A percentile compares a stretch with the other conserved stretches of the same genome.
These are phyloP conservation scores for Juglanconis juglandina DNA, from an alignment of 2,329 filamentous ascomycete species.

Conservation along the genomic window DNA sequence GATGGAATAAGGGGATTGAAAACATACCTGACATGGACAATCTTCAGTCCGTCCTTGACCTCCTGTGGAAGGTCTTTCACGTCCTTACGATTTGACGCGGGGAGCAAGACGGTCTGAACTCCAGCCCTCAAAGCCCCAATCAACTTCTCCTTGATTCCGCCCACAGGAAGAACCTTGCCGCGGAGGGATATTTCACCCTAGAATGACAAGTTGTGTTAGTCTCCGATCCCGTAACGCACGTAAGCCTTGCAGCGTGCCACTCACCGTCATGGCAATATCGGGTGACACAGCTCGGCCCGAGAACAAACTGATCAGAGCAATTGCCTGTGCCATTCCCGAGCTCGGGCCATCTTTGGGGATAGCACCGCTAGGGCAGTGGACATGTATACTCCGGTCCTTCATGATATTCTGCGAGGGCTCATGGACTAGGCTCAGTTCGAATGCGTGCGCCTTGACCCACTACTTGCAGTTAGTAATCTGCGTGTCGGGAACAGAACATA, in stretches of 20 bases:
- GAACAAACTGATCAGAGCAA: slow-evolving; percentile 89
- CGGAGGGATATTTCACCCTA: slow-evolving; percentile 73
- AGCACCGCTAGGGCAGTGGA: slow-evolving; percentile 91
- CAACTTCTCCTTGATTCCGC: slow-evolving; percentile 97
- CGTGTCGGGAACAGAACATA: background rate
- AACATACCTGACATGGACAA: slow-evolving; percentile 81
- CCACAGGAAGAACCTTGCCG: slow-evolving; percentile 87
- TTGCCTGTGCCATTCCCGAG: slow-evolving; percentile 89
- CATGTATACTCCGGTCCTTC: slow-evolving; percentile 89
- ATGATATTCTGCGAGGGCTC: slow-evolving; percentile 88
- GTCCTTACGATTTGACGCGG: slow-evolving; percentile 86
- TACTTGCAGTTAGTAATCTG: background rate
- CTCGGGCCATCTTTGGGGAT: slow-evolving; percentile 89
- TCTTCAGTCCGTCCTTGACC: slow-evolving; percentile 81
- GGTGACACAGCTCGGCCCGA: slow-evolving; percentile 81
- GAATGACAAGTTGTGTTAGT: slow-evolving; percentile 27
- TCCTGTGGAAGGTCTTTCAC: slow-evolving; percentile 86
- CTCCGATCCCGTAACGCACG: slow-evolving; percentile 21
- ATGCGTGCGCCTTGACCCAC: slow-evolving; percentile 97
- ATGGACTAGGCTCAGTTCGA: slow-evolving; percentile 78
- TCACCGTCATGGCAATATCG: slow-evolving; percentile 89
- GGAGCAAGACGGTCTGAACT: slow-evolving; percentile 89
- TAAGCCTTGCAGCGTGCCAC: slow-evolving; percentile 27
- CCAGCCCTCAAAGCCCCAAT: slow-evolving; percentile 91
- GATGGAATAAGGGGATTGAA: slow-evolving; percentile 16